These are phyloP conservation scores for Prototheca wickerhamii DNA, from an alignment of 163 green algal species.

Conservation along the genomic window DNA sequence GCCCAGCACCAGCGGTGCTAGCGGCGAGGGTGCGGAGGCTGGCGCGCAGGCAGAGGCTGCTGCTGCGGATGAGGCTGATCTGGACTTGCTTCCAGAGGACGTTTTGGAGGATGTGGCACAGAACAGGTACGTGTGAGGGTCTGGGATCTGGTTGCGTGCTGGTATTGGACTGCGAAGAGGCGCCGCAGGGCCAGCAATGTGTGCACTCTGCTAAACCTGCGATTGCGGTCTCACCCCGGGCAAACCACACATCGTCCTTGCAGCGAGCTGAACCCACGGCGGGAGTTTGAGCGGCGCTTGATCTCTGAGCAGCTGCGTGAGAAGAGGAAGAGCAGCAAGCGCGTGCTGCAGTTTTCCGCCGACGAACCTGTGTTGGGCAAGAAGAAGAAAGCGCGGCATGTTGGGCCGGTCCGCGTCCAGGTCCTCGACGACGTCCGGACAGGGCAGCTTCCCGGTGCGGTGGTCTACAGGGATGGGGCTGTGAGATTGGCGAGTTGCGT, in stretches of 20 bases:
- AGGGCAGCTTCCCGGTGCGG: neutral
- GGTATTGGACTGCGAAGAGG: no score
- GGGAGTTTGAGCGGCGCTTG: neutral
- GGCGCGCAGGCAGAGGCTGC: neutral
- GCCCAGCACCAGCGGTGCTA: neutral
- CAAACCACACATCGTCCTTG: no score
- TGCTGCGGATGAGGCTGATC: neutral
- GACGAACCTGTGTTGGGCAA: no score
- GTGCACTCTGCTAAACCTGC: no score
- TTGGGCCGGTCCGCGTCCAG: slow-evolving; percentile 5
- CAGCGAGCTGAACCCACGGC: neutral
- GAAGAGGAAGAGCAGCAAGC: neutral
- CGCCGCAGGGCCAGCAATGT: no score
- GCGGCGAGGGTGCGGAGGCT: neutral
- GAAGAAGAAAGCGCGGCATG: neutral
- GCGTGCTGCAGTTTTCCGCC: no score
- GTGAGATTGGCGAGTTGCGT: neutral
- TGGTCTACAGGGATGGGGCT: neutral
- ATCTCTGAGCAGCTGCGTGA: slow-evolving; percentile 5
- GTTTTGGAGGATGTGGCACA: slow-evolving; percentile 2
- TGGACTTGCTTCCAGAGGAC: slow-evolving; percentile 9
- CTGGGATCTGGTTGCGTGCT: neutral
- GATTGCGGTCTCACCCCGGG: no score
- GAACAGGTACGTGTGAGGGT: neutral
- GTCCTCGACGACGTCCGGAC: neutral